Conservation (phyloP, 1,139 yeast genomes). For the Scheffersomyces lignicola region DNA sequence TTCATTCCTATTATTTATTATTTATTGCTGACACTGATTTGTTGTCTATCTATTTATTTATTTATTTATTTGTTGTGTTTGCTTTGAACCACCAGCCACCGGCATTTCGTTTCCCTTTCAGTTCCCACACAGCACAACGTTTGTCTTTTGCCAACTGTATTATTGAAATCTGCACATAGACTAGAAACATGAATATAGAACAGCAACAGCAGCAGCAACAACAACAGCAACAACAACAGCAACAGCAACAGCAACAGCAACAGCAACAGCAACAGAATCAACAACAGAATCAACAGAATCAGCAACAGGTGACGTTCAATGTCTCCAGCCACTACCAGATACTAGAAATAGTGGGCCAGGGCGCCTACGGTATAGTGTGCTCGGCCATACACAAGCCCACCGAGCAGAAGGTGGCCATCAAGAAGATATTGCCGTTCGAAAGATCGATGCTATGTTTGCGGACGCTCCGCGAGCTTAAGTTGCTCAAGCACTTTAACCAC, state of each 20-base stretch:
- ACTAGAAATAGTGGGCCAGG: slow-evolving; percentile 44
- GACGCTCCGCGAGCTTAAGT: slow-evolving; percentile 42
- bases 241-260: slow-evolving; percentile 9
- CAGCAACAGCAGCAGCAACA: slow-evolving; percentile 13
- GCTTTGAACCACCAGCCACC: neutral
- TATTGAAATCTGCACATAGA: too few species aligned
- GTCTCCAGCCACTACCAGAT: slow-evolving; percentile 39
- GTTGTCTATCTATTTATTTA: neutral
- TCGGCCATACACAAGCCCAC: slow-evolving; percentile 41
- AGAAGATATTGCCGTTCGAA: slow-evolving; percentile 42
- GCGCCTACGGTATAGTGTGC: slow-evolving; percentile 49
- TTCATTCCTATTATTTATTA: too few species aligned
- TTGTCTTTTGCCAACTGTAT: too few species aligned
- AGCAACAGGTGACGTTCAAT: slow-evolving; percentile 26
- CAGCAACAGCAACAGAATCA: slow-evolving; percentile 7
- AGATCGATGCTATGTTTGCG: slow-evolving; percentile 38
- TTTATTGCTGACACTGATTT: too few species aligned
- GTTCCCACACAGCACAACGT: too few species aligned
- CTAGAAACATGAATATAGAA: slow-evolving; percentile 2
- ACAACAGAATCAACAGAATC: slow-evolving; percentile 8
- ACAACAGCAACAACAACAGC: slow-evolving; percentile 15
- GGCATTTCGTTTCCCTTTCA: neutral
- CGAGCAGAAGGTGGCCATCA: slow-evolving; percentile 41
- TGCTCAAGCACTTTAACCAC: slow-evolving; percentile 35
- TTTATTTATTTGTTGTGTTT: neutral